Percentiles rank a stretch among this genome's conserved stretches.
Conservation (phyloP, 2,329 filamentous ascomycete species). For the Pyrenophora graminea region DNA sequence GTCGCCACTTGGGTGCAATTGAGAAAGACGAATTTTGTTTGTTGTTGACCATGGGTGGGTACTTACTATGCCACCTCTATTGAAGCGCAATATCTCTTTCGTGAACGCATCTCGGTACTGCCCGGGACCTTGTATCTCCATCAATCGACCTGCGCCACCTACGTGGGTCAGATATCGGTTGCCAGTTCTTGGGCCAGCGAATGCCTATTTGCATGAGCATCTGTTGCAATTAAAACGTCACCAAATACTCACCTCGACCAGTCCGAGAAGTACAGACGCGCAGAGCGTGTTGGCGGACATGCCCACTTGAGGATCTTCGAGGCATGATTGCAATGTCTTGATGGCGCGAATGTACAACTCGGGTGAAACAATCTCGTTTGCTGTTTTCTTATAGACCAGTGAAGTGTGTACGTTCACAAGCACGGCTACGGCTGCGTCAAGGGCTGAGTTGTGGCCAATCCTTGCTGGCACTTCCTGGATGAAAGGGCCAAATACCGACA, state of each 20-base stretch:
- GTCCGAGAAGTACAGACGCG: slow-evolving; percentile 37
- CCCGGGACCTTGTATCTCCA: slow-evolving; percentile 38
- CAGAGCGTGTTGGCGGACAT: slow-evolving; percentile 43
- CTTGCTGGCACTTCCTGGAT: slow-evolving; percentile 37
- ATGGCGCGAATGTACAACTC: slow-evolving; percentile 39
- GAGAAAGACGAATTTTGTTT: no score
- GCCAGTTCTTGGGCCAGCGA: slow-evolving; percentile 37
- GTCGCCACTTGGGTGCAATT: not conserved
- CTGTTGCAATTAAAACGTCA: not conserved
- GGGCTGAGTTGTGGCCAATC: slow-evolving; percentile 38
- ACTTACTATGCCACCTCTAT: slow-evolving; percentile 39
- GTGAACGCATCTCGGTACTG: slow-evolving; percentile 35
- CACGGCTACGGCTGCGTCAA: slow-evolving; percentile 39
- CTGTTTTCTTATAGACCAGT: slow-evolving; percentile 28
- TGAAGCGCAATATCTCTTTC: slow-evolving; percentile 39
- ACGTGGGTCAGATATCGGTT: slow-evolving; percentile 42
- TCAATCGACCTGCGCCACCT: slow-evolving; percentile 39
- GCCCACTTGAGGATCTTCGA: slow-evolving; percentile 35
- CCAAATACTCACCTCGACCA: slow-evolving; percentile 33
- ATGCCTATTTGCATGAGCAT: slow-evolving; percentile 21
- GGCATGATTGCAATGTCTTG: slow-evolving; percentile 31
- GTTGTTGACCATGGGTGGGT: no score
- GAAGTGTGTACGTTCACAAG: slow-evolving; percentile 36
- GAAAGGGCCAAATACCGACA: slow-evolving; percentile 40
- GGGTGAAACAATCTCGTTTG: slow-evolving; percentile 31